Evolutionary conservation across 345 rosid species (phyloP).

Genomic region (Hirschfeldia incana): DNA sequence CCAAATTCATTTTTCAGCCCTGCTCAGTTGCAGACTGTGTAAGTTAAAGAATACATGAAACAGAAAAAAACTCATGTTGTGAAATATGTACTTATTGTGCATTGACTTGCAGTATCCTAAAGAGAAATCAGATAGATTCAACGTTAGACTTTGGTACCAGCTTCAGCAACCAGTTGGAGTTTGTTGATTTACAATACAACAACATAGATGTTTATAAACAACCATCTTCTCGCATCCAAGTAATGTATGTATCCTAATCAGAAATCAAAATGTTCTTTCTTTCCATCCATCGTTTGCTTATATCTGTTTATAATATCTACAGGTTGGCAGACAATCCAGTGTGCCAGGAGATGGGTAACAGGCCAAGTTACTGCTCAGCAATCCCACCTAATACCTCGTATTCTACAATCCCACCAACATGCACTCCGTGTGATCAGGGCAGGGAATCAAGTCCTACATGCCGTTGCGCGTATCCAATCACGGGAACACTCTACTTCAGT

Average conservation of each 20-base stretch:
- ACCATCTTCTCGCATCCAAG: constrained; percentile 14
- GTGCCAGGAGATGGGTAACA: constrained; percentile 48
- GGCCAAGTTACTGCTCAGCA: constrained; percentile 46
- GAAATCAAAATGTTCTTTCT: background rate
- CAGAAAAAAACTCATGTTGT: background rate
- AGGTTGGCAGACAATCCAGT: constrained; percentile 70
- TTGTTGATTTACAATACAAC: constrained; percentile 62
- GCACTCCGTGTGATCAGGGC: constrained; percentile 43
- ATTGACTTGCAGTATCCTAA: constrained; percentile 44
- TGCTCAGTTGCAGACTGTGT: constrained; percentile 66
- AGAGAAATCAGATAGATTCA: constrained; percentile 51
- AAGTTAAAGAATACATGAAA: constrained; percentile 31
- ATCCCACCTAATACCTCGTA: constrained; percentile 33
- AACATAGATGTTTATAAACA: constrained; percentile 33
- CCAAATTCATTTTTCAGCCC: constrained; percentile 61
- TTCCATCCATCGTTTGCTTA: background rate
- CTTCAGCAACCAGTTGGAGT: constrained; percentile 47
- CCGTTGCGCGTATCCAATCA: constrained; percentile 62
- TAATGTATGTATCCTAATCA: constrained; percentile 52
- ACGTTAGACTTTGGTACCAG: constrained; percentile 54
- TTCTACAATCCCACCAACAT: constrained; percentile 48
- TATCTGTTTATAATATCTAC: constrained; percentile 31
- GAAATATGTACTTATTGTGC: background rate
- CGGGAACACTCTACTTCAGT: constrained; percentile 61
- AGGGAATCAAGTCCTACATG: constrained; percentile 63